phyloP scores from a whole-genome alignment of 2,329 filamentous ascomycete species.

The Penicillium sp. region DNA sequence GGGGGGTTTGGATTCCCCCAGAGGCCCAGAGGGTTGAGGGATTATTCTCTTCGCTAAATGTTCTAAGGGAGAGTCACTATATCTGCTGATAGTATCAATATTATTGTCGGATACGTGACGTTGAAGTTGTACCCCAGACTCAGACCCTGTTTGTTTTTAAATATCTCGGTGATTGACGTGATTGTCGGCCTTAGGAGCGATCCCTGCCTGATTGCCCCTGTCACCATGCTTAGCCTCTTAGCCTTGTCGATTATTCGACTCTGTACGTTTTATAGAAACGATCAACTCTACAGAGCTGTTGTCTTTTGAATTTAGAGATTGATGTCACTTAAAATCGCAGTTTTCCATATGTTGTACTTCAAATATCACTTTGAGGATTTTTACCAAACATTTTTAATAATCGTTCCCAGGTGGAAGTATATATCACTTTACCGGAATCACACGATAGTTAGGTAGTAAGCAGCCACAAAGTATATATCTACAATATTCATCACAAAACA shows the following conservation, averaged over 20 bases:
- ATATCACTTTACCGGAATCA: not conserved
- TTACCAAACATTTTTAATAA: too few relatives aligned
- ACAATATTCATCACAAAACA: not conserved
- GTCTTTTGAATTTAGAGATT: not conserved
- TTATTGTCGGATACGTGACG: not conserved
- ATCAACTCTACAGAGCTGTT: conserved; percentile 16
- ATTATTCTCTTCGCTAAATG: not conserved
- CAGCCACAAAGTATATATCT: not conserved
- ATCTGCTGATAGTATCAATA: too few relatives aligned
- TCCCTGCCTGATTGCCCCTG: conserved; percentile 21
- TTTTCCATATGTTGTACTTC: too few relatives aligned
- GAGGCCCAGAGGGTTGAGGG: not conserved
- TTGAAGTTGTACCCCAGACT: not conserved
- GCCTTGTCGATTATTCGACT: conserved; percentile 12
- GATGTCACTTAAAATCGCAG: not conserved
- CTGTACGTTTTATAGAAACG: conserved; percentile 4
- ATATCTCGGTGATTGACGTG: conserved; percentile 25
- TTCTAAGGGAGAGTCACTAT: not conserved
- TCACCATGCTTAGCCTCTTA: conserved; percentile 23
- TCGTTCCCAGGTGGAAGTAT: not conserved
- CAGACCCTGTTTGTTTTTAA: not conserved
- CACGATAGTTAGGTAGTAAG: not conserved
- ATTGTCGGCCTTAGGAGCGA: conserved; percentile 22
- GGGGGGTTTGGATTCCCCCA: conserved; percentile 4
- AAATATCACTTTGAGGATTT: not conserved